Base-by-base conservation (phyloP, 148 eudicot genomes). In the Nepenthes gracilis region DNA sequence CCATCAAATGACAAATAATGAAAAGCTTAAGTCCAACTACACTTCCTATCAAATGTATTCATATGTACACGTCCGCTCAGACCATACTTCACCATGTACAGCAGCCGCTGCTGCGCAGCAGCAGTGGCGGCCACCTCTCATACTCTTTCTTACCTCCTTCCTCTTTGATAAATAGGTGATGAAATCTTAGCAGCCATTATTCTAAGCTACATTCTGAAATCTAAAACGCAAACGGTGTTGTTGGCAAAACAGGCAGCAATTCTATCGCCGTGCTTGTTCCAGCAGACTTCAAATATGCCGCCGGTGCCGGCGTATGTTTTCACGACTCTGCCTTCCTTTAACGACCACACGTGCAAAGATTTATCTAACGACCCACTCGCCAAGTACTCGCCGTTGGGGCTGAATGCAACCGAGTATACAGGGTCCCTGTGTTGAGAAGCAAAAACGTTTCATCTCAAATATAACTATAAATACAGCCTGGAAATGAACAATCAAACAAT, bases 261-360 rank as follows among this genome's bases (percentile, higher is more conserved):
- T 67, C 83, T 87, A 65, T 85, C 80, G 33, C 95, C 96, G 53
- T 91, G 87, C 66, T 83, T 83, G 62, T 91, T 87, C 97, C 97
- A 91, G 65, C 87, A 87, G 7, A 87, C 97, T 74, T 87, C 96
- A 59, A 91, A 87, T 48, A 87, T 87, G 55, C 90, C 90, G 33
- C 97, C 96, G 56, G 74, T 75, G 33, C 97, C 83, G 0, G 71
- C 68, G 70, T 78, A 91, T 7, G 92, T 83, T 75, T 77, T 85
- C 63, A 87, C 80, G 12, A 91, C 77, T 70, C 69, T 83, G 56
- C 78, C 84, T 64, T 87, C 90, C 72, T 83, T 91, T 48, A 85
- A 65, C 12, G 96, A 87, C 90, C 95, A 91, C 6, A 85, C 69
- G 55, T 83, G 83, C 80, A 91, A 38, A 60, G 81, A 77, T 65